Percentiles rank a stretch among this genome's conserved stretches.
phyloP scores from a whole-genome alignment of 2,329 filamentous ascomycete genomes.

The Parastagonospora avenae region DNA sequence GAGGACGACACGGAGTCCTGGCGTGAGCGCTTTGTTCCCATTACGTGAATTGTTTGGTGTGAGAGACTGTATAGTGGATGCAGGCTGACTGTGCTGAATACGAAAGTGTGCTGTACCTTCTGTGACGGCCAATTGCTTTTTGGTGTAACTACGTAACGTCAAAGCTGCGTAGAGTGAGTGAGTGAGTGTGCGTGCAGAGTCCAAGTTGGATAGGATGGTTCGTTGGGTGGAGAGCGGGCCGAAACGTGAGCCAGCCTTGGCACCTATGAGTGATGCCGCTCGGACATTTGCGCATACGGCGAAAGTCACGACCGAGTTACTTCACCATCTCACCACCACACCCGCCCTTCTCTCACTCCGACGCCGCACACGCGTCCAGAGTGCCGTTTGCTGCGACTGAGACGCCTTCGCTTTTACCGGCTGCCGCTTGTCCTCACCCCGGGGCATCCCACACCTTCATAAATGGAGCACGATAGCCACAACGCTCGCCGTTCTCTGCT shows the following conservation, averaged over 20 bases:
- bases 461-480: slow-evolving; percentile 63
- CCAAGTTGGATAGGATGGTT: neutral
- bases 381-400: slow-evolving; percentile 29
- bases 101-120: slow-evolving; percentile 34
- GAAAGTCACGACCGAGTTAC: slow-evolving; percentile 7
- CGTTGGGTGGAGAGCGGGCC: slow-evolving; percentile 1
- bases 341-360: slow-evolving; percentile 13
- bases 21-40: slow-evolving; percentile 65
- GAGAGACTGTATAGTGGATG: slow-evolving; percentile 9
- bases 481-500: slow-evolving; percentile 52
- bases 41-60: slow-evolving; percentile 36
- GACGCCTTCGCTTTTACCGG: slow-evolving; percentile 14
- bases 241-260: neutral
- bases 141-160: neutral
- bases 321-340: slow-evolving; percentile 12
- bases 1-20: slow-evolving; percentile 54
- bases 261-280: neutral
- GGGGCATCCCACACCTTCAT: slow-evolving; percentile 49
- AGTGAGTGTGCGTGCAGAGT: neutral
- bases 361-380: slow-evolving; percentile 27
- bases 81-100: slow-evolving; percentile 4
- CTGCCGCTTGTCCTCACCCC: slow-evolving; percentile 39
- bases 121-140: slow-evolving; percentile 8
- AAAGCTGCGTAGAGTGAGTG: neutral
- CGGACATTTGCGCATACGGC: neutral